Evolutionary conservation across 805 yeast genomes (phyloP).

Genomic region (Tetrapisispora arboricola): DNA sequence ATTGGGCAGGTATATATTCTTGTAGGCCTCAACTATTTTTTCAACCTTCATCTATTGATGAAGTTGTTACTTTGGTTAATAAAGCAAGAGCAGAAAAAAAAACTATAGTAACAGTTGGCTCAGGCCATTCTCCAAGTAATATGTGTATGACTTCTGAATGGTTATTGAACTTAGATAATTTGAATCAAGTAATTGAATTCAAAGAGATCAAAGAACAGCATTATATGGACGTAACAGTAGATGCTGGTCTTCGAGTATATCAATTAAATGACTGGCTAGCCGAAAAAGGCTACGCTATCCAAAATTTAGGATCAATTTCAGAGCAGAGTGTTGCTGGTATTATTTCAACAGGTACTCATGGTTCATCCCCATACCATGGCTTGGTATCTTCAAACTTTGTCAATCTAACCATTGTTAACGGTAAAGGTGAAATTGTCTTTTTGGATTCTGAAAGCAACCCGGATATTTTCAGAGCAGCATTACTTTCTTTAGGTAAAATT

Average conservation of each 20-base stretch:
- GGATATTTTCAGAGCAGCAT: slow-evolving; percentile 69
- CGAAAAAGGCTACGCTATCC: slow-evolving; percentile 62
- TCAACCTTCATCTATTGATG: slow-evolving; percentile 66
- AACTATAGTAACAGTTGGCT: slow-evolving; percentile 77
- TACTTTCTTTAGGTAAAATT: slow-evolving; percentile 80
- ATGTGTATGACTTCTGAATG: slow-evolving; percentile 82
- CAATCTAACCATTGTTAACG: slow-evolving; percentile 60
- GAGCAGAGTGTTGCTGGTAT: slow-evolving; percentile 95
- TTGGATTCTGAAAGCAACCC: slow-evolving; percentile 43
- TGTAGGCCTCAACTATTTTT: slow-evolving; percentile 69
- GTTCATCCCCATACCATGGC: slow-evolving; percentile 89
- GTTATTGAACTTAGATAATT: slow-evolving; percentile 76
- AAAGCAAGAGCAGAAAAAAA: slow-evolving; percentile 49
- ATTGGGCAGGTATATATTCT: slow-evolving; percentile 85
- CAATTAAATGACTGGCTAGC: slow-evolving; percentile 63
- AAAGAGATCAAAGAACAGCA: slow-evolving; percentile 44
- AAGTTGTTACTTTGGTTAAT: slow-evolving; percentile 55
- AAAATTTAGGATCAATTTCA: slow-evolving; percentile 85
- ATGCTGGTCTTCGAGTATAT: slow-evolving; percentile 77
- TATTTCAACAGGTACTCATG: slow-evolving; percentile 94
- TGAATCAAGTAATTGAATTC: slow-evolving; percentile 44
- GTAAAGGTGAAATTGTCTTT: slow-evolving; percentile 57
- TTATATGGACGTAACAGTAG: slow-evolving; percentile 85
- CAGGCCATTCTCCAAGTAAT: slow-evolving; percentile 92
- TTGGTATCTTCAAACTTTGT: slow-evolving; percentile 82